phyloP scores from a whole-genome alignment of 2,329 filamentous ascomycete species.

The Apiospora koreana region DNA sequence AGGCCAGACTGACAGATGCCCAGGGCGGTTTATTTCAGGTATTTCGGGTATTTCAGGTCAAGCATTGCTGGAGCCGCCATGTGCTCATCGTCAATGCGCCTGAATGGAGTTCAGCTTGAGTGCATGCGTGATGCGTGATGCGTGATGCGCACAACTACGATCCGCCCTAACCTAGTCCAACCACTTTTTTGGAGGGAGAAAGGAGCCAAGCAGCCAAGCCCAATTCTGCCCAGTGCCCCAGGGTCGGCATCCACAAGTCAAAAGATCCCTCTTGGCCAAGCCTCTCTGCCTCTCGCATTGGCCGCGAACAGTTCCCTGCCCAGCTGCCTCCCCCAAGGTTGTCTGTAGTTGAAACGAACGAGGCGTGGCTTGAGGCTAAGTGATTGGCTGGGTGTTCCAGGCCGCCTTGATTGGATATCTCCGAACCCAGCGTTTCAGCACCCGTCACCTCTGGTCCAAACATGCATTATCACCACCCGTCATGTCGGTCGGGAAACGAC shows the following conservation, averaged over 20 bases:
- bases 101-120: conserved; percentile 2
- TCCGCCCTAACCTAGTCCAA: neutral
- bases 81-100: conserved; percentile 6
- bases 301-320: neutral
- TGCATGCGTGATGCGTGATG: conserved; percentile 1
- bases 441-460: neutral
- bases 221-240: neutral
- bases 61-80: conserved; percentile 8
- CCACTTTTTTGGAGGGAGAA: too few relatives aligned
- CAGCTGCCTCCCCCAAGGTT: neutral
- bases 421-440: conserved; percentile 8
- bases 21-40: neutral
- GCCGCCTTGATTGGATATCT: conserved; percentile 8
- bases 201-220: neutral
- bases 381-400: conserved; percentile 7
- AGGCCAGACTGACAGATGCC: conserved; percentile 6
- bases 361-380: neutral
- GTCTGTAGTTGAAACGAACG: conserved; percentile 8
- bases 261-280: conserved; percentile 2
- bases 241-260: neutral
- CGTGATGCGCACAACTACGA: neutral
- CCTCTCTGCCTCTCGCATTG: neutral
- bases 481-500: conserved; percentile 4
- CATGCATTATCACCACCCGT: neutral
- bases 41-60: neutral